Evolutionary conservation across 163 green algal genomes (phyloP), one percentile per base, ranked within the genome.

Genomic region (Scenedesmus sp.): DNA sequence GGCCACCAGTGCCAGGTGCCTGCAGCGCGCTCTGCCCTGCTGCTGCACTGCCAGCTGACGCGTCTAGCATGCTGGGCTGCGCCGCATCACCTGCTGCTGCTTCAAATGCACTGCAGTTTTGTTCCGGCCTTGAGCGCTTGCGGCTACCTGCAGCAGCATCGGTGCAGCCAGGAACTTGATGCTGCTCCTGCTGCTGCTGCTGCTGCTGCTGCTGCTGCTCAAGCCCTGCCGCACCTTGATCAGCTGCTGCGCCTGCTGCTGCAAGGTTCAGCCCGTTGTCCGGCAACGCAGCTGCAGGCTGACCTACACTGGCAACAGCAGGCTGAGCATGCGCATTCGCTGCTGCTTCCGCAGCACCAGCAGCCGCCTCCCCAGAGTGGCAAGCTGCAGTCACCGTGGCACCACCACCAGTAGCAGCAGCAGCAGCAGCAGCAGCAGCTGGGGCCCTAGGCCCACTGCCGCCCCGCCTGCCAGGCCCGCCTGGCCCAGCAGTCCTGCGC

Each of bases 351-450:
- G n/a, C n/a, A 55, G 54, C 59, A 34, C 56, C 83, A 76, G 59
- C 83, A 76, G 59, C 59, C 3, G 59, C 82, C 13, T 87, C 23
- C 6, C 34, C 83, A 26, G 59, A 8, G 62, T 20, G 15, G 55
- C 15, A 55, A 55, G 55, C 82, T 23, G 82, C 83, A 88, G 83
- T 60, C 18, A 52, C 70, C 2, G 10, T 88, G 59, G 4, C 59
- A 34, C 56, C 23, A 77, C n/a, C 57, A 26, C 18, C 83, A 34
- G n/a, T 55, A 64, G 4, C 81, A 66, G 81, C 13, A 84, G 76
- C 76, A 84, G 76, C 7, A 83, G 76, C 34, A 83, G 76, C 55
- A 86, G 56, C 82, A 55, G 84, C 84, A 57, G 59, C 84, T 10
- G 85, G 15, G 10, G 13, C 86, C 46, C 79, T 56, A 20, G 79